Evolutionary conservation across 1,139 yeast species (phyloP).

Genomic region (Eremothecium gossypii): DNA sequence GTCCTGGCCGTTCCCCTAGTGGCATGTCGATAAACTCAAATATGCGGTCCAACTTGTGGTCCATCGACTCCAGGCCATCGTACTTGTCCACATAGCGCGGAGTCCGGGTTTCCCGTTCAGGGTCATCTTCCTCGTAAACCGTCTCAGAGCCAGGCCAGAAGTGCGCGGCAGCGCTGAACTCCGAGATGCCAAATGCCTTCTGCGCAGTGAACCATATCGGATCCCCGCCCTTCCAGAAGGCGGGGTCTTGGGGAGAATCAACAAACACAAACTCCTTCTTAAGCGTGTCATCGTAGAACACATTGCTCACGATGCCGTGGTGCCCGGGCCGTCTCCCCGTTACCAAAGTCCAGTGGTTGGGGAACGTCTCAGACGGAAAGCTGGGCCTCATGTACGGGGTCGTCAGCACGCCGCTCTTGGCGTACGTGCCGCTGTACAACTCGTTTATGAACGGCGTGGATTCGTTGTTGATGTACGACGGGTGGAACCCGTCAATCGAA

Average conservation of each 20-base stretch:
- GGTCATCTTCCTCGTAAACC: conserved; percentile 33
- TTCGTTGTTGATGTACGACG: conserved; percentile 64
- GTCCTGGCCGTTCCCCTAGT: conserved; percentile 53
- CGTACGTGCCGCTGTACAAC: conserved; percentile 18
- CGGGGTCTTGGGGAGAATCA: conserved; percentile 45
- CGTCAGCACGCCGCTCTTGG: conserved; percentile 48
- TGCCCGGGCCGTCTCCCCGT: conserved; percentile 79
- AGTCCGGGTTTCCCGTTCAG: conserved; percentile 31
- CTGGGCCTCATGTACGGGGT: conserved; percentile 82
- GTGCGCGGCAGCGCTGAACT: conserved; percentile 63
- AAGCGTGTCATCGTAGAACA: conserved; percentile 57
- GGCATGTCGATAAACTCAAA: conserved; percentile 55
- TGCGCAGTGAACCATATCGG: conserved; percentile 79
- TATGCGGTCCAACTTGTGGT: conserved; percentile 47
- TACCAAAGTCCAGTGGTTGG: conserved; percentile 85
- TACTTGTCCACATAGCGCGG: conserved; percentile 52
- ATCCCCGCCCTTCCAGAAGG: conserved; percentile 53
- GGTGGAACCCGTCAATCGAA: conserved; percentile 85
- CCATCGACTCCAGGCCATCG: conserved; percentile 54
- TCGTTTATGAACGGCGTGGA: conserved; percentile 63
- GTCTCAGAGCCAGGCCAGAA: conserved; percentile 97
- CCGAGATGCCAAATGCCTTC: conserved; percentile 34
- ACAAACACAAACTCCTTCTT: conserved; percentile 56
- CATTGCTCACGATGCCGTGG: conserved; percentile 84
- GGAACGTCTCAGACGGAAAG: conserved; percentile 83